Evolutionary conservation across 2,329 filamentous ascomycete genomes (phyloP), one percentile per base, ranked within the genome.

Genomic region (Corinectria fuckeliana): DNA sequence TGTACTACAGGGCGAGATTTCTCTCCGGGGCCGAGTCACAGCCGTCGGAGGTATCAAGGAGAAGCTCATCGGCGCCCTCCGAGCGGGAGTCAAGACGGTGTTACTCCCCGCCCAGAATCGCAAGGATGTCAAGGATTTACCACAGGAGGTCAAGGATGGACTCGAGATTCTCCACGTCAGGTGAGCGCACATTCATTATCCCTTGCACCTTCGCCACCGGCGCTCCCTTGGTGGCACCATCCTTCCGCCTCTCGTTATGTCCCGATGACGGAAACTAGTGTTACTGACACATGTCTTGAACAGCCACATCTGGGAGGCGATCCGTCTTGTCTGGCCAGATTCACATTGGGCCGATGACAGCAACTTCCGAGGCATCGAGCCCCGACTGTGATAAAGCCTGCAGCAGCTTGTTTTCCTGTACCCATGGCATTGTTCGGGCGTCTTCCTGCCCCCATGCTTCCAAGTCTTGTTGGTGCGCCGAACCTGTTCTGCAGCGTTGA

Each of bases 41-140:
- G 92, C 94, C 23, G 95, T 99, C 32, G 95, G 95, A 52, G 95
- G 95, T 16, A 98, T 99, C 80, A 97, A 98, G 79, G 94, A 99
- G 85, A 99, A 99, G 77, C 83, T 98, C 52, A 98, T 99, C 72
- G 95, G 95, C 20, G 95, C 95, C 8, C 82, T 96, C 72, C 86
- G 94, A 55, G 95, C 95, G 2, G 95, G 95, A 25, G 94, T 99
- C 62, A 96, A 97, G 83, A 94, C 92, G 28, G 94, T 99, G 7
- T 76, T 99, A 60, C 81, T 99, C 7, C 95, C 95, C 3, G 85
- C 89, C 28, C 90, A 91, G 68, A 99, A 99, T 75, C 85, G 89
- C 64, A 98, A 98, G 78, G 95, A 99, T 74, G 90, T 91, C 58
- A 91, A 91, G 76, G 94, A 98, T 77, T 81, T 98, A 55, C 95